These are phyloP conservation scores for Eucalyptus cloeziana DNA, from an alignment of 345 rosid genomes.

Conservation along the genomic window DNA sequence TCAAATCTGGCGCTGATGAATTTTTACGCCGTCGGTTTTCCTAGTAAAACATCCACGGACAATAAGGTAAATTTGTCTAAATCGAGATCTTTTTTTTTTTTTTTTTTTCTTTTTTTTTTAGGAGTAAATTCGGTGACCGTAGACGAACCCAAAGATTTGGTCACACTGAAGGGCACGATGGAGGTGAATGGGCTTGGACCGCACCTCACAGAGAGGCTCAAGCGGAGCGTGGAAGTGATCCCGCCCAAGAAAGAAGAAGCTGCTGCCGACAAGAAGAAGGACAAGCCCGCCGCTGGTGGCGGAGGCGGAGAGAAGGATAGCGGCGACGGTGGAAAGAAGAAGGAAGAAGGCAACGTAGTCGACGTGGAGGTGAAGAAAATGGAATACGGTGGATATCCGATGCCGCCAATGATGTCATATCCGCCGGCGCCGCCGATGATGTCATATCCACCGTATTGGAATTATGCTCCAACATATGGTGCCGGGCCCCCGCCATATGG, in stretches of 20 bases:
- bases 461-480: neutral
- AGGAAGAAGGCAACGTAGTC: neutral
- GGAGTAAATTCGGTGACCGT: slow-evolving; percentile 15
- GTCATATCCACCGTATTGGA: neutral
- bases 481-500: slow-evolving; percentile 10
- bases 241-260: slow-evolving; percentile 14
- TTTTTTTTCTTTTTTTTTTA: neutral
- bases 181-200: slow-evolving; percentile 15
- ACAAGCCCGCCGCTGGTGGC: neutral
- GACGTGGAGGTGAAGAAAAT: too few relatives aligned
- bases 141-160: slow-evolving; percentile 15
- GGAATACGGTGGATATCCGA: too few relatives aligned
- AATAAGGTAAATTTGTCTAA: neutral
- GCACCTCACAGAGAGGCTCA: slow-evolving; percentile 10
- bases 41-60: neutral
- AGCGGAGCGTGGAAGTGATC: slow-evolving; percentile 12
- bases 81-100: neutral
- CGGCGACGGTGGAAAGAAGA: neutral
- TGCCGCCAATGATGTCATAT: too few relatives aligned
- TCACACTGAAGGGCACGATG: slow-evolving; percentile 27
- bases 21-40: neutral
- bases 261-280: neutral
- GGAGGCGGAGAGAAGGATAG: neutral
- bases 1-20: neutral
- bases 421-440: too few relatives aligned